phyloP scores from a whole-genome alignment of 768 basidiomycete genomes.

The Dictyophora rubrovolvata region DNA sequence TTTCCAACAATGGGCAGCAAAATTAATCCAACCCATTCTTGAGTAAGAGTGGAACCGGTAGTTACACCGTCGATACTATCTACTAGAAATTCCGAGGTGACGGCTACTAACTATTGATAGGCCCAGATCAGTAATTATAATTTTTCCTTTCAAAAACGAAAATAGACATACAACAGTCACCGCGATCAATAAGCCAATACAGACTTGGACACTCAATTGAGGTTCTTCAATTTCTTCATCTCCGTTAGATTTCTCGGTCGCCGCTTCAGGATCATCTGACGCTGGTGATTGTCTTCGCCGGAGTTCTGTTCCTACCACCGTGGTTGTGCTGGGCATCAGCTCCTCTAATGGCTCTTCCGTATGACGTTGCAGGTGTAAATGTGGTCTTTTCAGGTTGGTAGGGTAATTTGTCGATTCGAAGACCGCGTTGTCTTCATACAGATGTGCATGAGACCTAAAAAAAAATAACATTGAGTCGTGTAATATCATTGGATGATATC shows the following conservation, averaged over 20 bases:
- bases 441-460: constrained; percentile 48
- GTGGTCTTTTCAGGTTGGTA: not conserved
- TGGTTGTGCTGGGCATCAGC: not conserved
- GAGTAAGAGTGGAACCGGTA: constrained; percentile 39
- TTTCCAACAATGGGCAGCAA: constrained; percentile 89
- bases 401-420: constrained; percentile 19
- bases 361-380: not conserved
- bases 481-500: not conserved
- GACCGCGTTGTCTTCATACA: constrained; percentile 41
- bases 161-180: constrained; percentile 54
- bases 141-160: not conserved
- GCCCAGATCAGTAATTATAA: not conserved
- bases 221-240: constrained; percentile 42
- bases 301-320: not conserved
- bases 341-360: not conserved
- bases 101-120: constrained; percentile 34
- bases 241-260: constrained; percentile 16
- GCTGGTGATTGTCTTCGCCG: not conserved
- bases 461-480: not conserved
- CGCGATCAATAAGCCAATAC: constrained; percentile 39
- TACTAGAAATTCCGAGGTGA: constrained; percentile 64
- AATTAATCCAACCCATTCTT: constrained; percentile 83
- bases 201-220: constrained; percentile 48
- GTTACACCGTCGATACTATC: constrained; percentile 75
- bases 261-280: constrained; percentile 10